These are phyloP conservation scores for Cercospora berteroae DNA, from an alignment of 2,329 filamentous ascomycete genomes.

Conservation along the genomic window DNA sequence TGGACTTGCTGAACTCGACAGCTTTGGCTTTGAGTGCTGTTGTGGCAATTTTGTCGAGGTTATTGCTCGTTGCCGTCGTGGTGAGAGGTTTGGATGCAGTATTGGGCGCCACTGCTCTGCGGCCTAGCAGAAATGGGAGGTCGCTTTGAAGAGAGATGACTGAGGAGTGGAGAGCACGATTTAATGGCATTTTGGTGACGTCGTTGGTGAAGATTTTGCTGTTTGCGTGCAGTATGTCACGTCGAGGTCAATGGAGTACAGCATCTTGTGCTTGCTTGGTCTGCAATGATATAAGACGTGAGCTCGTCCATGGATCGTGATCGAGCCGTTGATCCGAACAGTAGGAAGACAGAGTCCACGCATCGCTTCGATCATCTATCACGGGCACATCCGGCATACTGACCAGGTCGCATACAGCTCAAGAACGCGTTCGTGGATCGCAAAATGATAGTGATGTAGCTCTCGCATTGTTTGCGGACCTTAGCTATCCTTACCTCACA, in stretches of 20 bases:
- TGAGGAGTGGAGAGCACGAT: constrained; percentile 10
- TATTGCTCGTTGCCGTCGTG: background rate
- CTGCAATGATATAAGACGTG: background rate
- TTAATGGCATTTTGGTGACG: constrained; percentile 5
- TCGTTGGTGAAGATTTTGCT: background rate
- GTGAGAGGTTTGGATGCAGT: background rate
- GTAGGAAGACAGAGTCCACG: background rate
- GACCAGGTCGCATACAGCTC: background rate
- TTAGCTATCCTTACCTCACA: background rate
- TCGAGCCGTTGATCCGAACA: background rate
- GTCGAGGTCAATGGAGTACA: background rate
- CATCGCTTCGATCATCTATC: background rate
- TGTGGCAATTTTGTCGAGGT: constrained; percentile 6
- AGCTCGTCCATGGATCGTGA: background rate
- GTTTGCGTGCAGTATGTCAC: background rate
- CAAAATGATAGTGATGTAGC: background rate
- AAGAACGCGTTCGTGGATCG: background rate
- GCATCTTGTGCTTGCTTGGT: background rate
- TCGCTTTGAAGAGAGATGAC: constrained; percentile 16
- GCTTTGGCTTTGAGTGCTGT: constrained; percentile 13
- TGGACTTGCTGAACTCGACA: background rate
- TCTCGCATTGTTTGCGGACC: background rate
- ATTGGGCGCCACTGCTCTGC: constrained; percentile 2
- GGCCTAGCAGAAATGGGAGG: constrained; percentile 11
- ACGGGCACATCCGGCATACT: background rate